Percentiles rank a stretch among this genome's conserved stretches.
Conservation (phyloP, 805 yeast genomes). For the Vanderwaltozyma polyspora region DNA sequence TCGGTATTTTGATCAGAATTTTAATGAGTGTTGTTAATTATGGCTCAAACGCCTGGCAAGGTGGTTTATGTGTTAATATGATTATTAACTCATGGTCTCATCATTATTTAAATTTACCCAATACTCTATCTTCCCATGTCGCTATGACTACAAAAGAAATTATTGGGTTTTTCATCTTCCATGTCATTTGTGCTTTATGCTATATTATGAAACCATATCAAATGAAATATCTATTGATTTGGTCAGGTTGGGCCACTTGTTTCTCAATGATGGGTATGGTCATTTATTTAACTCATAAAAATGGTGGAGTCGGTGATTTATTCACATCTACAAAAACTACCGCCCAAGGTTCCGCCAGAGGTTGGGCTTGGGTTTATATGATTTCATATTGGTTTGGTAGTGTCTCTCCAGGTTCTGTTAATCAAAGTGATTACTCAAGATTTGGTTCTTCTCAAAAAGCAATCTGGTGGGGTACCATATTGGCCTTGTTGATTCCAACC, state of each 20-base stretch:
- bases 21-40: conserved; percentile 38
- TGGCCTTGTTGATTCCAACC: conserved; percentile 29
- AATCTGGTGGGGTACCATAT: conserved; percentile 25
- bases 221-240: conserved; percentile 28
- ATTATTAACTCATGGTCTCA: conserved; percentile 33
- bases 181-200: conserved; percentile 32
- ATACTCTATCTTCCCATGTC: conserved; percentile 25
- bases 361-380: conserved; percentile 35
- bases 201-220: conserved; percentile 35
- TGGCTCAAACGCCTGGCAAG: conserved; percentile 37
- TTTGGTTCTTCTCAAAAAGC: conserved; percentile 27
- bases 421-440: conserved; percentile 33
- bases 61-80: conserved; percentile 32
- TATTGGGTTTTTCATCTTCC: conserved; percentile 33
- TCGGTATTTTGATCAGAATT: conserved; percentile 33
- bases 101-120: conserved; percentile 27
- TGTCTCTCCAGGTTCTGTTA: conserved; percentile 31
- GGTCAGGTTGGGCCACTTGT: conserved; percentile 29
- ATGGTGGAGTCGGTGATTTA: conserved; percentile 28
- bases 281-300: conserved; percentile 25
- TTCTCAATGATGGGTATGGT: conserved; percentile 34
- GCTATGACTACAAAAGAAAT: conserved; percentile 29
- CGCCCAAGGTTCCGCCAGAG: conserved; percentile 28
- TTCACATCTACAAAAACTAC: conserved; percentile 22
- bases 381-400: conserved; percentile 34